Conservation (phyloP, 2,329 filamentous ascomycete species). For the Penicillium griseofulvum region DNA sequence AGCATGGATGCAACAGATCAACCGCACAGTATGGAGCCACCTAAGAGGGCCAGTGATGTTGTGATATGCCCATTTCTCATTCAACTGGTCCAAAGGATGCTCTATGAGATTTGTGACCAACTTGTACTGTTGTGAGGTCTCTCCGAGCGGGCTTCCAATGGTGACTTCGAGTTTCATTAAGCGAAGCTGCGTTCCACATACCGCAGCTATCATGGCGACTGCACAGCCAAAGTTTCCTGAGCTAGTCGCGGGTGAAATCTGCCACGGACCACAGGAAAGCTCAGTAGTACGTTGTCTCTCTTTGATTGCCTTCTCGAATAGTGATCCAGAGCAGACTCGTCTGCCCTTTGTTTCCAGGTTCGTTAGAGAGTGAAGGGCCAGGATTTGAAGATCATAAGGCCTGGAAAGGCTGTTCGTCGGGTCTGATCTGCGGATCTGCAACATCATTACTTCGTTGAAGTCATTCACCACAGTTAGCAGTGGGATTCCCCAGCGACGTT, state of each 20-base stretch:
- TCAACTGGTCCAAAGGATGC: constrained; percentile 5
- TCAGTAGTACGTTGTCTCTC: constrained; percentile 24
- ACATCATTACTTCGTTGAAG: constrained; percentile 35
- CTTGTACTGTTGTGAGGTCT: constrained; percentile 4
- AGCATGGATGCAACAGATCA: neutral
- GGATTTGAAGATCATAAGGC: constrained; percentile 25
- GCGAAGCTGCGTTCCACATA: constrained; percentile 30
- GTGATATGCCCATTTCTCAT: constrained; percentile 10
- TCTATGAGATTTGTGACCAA: constrained; percentile 14
- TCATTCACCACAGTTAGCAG: constrained; percentile 41
- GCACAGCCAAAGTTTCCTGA: constrained; percentile 12
- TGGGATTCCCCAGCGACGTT: constrained; percentile 37
- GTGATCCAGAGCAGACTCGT: constrained; percentile 24
- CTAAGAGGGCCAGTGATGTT: constrained; percentile 32
- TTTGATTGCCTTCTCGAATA: constrained; percentile 30
- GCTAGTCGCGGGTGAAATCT: constrained; percentile 1
- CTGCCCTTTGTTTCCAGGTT: constrained; percentile 9
- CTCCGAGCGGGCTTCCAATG: constrained; percentile 5
- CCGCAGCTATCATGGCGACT: constrained; percentile 27
- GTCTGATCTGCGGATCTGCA: constrained; percentile 25
- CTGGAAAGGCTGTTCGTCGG: constrained; percentile 1
- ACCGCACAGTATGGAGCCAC: constrained; percentile 34
- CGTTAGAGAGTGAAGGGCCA: constrained; percentile 24
- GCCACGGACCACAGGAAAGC: constrained; percentile 37
- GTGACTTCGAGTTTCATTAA: constrained; percentile 24